A percentile compares a stretch with the other conserved stretches of the same genome.
phyloP scores from a whole-genome alignment of 2,329 filamentous ascomycete genomes.

The Pseudohalonectria lignicola region DNA sequence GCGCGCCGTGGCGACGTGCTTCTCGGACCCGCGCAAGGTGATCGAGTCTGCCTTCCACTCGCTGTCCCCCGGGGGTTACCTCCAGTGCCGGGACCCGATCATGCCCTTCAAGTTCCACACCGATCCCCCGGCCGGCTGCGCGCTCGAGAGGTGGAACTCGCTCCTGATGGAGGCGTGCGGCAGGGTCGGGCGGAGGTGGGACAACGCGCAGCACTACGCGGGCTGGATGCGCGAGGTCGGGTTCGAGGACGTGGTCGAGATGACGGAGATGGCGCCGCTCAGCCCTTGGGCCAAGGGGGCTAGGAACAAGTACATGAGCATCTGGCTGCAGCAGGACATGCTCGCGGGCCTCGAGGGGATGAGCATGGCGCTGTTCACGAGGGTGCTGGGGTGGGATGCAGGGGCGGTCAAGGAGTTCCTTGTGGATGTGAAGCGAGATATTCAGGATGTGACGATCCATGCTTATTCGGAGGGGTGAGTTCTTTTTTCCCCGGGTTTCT shows the following conservation, averaged over 20 bases:
- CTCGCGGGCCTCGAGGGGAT: conserved; percentile 11
- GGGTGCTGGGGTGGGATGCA: conserved; percentile 12
- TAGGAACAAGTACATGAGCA: conserved; percentile 11
- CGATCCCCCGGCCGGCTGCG: conserved; percentile 10
- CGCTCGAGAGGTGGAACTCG: conserved; percentile 11
- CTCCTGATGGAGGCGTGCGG: conserved; percentile 10
- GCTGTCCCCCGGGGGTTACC: conserved; percentile 13
- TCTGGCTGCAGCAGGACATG: conserved; percentile 13
- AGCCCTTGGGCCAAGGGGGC: conserved; percentile 12
- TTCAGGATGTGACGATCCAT: conserved; percentile 11
- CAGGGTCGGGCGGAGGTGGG: conserved; percentile 12
- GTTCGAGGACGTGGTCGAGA: conserved; percentile 10
- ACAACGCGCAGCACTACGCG: conserved; percentile 9
- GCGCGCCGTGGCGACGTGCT: conserved; percentile 13
- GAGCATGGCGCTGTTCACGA: conserved; percentile 14
- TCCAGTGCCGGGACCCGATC: conserved; percentile 15
- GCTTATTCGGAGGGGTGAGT: conserved; percentile 13
- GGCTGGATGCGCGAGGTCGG: conserved; percentile 11
- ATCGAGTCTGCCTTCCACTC: conserved; percentile 8
- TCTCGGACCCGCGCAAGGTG: conserved; percentile 10
- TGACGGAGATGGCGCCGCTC: conserved; percentile 9
- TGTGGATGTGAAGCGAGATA: conserved; percentile 11
- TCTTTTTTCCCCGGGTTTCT: neutral
- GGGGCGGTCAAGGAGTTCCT: conserved; percentile 6
- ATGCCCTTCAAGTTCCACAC: conserved; percentile 14